Base-by-base conservation (phyloP, 768 basidiomycete species). In the Exidia glandulosa region DNA sequence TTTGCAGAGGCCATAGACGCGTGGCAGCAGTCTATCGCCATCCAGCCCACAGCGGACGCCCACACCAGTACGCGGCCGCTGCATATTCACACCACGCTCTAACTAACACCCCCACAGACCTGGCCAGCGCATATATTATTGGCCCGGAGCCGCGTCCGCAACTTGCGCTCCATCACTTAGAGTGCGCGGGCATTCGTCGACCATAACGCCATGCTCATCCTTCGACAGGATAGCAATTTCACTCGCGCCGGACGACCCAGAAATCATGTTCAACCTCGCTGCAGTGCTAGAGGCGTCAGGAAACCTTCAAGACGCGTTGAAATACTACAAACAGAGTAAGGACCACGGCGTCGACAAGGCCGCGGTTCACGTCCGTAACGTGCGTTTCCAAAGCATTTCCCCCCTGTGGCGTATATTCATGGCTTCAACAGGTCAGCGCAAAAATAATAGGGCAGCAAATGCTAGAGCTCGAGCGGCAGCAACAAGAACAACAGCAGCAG, bases 231-330 rank as follows among this genome's bases (percentile, higher is more conserved):
- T 88, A 69, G 91, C 91, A 56, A 78, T 84, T 48, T 83, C 85
- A n/a, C 80, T 94, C 65, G 81, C 86, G 61, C 91, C 91, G 52
- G 87, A 90, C 71, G 91, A 94, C 76, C 85, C 88, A 70, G 91
- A 94, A 71, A 90, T 93, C 67, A 85, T 88, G 16, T 94, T 92
- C 78, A 94, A 94, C 75, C 81, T 91, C 61, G 91, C 88, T 57
- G 91, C 90, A 50, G 89, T 94, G 66, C 79, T 93, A 62, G 91
- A 94, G 84, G 90, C 91, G 59, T 82, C 84, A 67, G 89, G 87
- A 55, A 79, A 80, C 61, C 78, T 94, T 54, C 88, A 90, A 69
- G 87, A 89, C 71, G 87, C 90, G 34, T 77, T 94, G 59, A 78
- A 79, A 65, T 81, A 89, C 70, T 94, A 94, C 77, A 85, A 88